phyloP scores from a whole-genome alignment of 2,329 filamentous ascomycete genomes.

The Aulographum hederae region DNA sequence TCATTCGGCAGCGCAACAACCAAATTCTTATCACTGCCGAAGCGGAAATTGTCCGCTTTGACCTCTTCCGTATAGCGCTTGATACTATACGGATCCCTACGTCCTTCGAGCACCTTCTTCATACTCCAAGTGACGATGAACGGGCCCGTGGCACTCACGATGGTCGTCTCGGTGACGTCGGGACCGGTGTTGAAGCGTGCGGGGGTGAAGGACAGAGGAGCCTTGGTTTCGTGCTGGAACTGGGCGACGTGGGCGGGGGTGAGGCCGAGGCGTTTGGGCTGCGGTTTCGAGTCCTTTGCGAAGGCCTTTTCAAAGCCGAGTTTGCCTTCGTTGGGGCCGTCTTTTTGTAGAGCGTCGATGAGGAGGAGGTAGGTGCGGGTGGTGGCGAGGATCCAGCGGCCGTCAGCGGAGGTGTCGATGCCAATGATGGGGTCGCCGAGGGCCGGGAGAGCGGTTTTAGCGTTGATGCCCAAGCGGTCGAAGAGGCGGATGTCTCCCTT shows the following conservation, averaged over 20 bases:
- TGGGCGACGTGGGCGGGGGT: constrained; percentile 88
- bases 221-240: constrained; percentile 90
- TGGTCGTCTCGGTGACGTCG: constrained; percentile 68
- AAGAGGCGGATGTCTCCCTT: constrained; percentile 97
- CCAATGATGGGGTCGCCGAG: constrained; percentile 90
- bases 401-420: constrained; percentile 86
- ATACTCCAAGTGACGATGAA: constrained; percentile 95
- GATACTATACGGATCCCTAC: constrained; percentile 83
- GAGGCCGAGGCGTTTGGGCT: constrained; percentile 74
- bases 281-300: constrained; percentile 80
- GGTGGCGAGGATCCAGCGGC: constrained; percentile 86
- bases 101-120: constrained; percentile 68
- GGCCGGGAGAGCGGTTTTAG: constrained; percentile 91
- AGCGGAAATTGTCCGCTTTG: constrained; percentile 97
- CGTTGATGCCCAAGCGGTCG: constrained; percentile 87
- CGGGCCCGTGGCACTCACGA: constrained; percentile 89
- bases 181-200: constrained; percentile 88
- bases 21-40: constrained; percentile 91
- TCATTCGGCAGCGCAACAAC: constrained; percentile 94
- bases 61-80: constrained; percentile 92
- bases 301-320: constrained; percentile 95
- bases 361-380: constrained; percentile 89
- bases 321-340: constrained; percentile 91
- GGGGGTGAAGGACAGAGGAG: constrained; percentile 69
- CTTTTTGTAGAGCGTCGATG: constrained; percentile 77